Evolutionary conservation across 2,329 filamentous ascomycete genomes (phyloP), one percentile per base, ranked within the genome.

Genomic region (Colletotrichum sp.): DNA sequence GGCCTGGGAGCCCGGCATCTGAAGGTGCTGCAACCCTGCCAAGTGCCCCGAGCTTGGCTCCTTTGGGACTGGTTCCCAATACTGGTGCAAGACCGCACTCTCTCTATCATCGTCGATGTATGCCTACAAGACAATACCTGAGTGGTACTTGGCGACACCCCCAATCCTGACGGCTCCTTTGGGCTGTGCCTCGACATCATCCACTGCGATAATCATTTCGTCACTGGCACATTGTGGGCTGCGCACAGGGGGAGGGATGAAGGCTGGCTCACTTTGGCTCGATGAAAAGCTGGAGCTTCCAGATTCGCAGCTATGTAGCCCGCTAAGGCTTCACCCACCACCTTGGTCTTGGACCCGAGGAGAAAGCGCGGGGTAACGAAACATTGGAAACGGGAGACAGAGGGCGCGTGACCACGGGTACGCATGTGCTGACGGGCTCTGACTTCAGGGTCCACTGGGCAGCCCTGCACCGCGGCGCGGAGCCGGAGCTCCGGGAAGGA

Each of bases 401-500:
- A 36, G 34, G 24, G 70, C 70, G 64, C 26, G 48, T 67, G 73
- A 68, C 70, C 57, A 43, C 32, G 8, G 34, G 60, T 28, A 59
- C n/a, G 52, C 72, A 71, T 55, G 48, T 67, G 48, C 61, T 61
- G 28, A 71, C 61, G 24, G 55, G 72, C 36, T 57, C 34, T 67
- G 39, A 67, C 24, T 55, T 48, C 34, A 48, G 43, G 30, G 32
- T 65, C 59, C 43, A 60, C 71, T 18, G 24, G 24, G 48, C 43
- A 52, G 57, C 28, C 28, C 73, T 65, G 61, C 32, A 57, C 48
- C 34, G 64, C 64, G 65, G 70, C 43, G 59, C 74, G 48, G 34
- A 73, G 74, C 63, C 70, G 73, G 70, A 73, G 32, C 26, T 73
- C 64, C 34, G 70, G 64, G 30, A 34, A 67, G 24, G 21, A 64